These are phyloP conservation scores for Boletales sp. DNA, from an alignment of 768 basidiomycete genomes.

Conservation along the genomic window DNA sequence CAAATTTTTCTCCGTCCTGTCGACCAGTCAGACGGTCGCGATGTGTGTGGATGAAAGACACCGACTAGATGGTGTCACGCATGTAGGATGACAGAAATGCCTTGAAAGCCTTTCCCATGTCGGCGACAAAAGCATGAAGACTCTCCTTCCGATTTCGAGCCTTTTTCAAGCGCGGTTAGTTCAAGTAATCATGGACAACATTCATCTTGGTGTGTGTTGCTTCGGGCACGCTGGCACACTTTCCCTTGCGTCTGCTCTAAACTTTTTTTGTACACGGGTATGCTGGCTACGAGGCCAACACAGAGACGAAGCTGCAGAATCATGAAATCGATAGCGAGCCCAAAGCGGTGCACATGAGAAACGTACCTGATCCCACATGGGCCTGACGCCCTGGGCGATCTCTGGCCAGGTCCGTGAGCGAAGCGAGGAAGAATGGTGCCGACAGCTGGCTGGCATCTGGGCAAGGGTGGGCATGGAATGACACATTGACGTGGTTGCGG, in stretches of 20 bases:
- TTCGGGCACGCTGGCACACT: slow-evolving; percentile 20
- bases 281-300: no score
- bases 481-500: no score
- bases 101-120: slow-evolving; percentile 56
- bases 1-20: slow-evolving; percentile 43
- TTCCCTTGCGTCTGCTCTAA: slow-evolving; percentile 16
- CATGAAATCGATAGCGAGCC: neutral
- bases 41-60: neutral
- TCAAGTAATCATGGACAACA: slow-evolving; percentile 30
- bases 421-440: no score
- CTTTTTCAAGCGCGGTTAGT: slow-evolving; percentile 20
- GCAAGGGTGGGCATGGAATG: no score
- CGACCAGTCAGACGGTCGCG: neutral
- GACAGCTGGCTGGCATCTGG: no score
- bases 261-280: slow-evolving; percentile 30
- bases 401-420: slow-evolving; percentile 30
- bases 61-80: slow-evolving; percentile 63
- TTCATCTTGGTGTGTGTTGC: slow-evolving; percentile 16
- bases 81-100: slow-evolving; percentile 71
- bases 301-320: slow-evolving; percentile 30
- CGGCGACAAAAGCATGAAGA: slow-evolving; percentile 51
- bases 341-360: no score
- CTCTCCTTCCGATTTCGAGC: slow-evolving; percentile 13
- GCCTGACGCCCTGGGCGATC: slow-evolving; percentile 25
- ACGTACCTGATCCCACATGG: slow-evolving; percentile 30